phyloP scores from a whole-genome alignment of 2,329 filamentous ascomycete species.

The Beauveria rudraprayagi region DNA sequence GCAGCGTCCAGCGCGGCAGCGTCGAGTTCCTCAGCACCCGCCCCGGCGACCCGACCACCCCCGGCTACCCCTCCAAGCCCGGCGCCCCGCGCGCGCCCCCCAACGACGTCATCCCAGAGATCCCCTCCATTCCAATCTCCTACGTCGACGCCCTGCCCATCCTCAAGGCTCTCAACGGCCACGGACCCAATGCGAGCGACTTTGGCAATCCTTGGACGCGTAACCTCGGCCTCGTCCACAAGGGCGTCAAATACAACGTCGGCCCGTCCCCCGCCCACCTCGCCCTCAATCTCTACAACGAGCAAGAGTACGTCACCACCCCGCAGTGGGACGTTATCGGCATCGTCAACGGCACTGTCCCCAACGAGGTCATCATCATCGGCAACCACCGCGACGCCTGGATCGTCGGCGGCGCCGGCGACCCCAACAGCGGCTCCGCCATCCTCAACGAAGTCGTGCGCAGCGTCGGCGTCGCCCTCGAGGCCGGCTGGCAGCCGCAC shows the following conservation, averaged over 20 bases:
- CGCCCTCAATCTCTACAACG: slow-evolving; percentile 64
- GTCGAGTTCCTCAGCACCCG: slow-evolving; percentile 67
- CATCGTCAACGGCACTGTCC: slow-evolving; percentile 77
- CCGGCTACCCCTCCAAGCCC: slow-evolving; percentile 87
- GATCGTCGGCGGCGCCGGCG: slow-evolving; percentile 76
- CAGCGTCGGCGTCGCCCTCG: slow-evolving; percentile 62
- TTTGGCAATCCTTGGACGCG: slow-evolving; percentile 65
- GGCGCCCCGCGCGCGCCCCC: slow-evolving; percentile 70
- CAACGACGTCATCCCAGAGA: slow-evolving; percentile 64
- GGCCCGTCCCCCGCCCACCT: slow-evolving; percentile 70
- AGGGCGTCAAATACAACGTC: slow-evolving; percentile 77
- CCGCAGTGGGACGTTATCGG: slow-evolving; percentile 90
- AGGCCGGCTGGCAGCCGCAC: slow-evolving; percentile 52
- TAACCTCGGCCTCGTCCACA: slow-evolving; percentile 65
- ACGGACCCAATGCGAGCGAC: slow-evolving; percentile 69
- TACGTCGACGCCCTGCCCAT: slow-evolving; percentile 81
- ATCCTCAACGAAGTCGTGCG: slow-evolving; percentile 71
- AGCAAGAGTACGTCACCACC: slow-evolving; percentile 75
- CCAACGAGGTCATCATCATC: slow-evolving; percentile 78
- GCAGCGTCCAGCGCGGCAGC: slow-evolving; percentile 83
- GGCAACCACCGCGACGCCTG: slow-evolving; percentile 92
- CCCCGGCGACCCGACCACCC: slow-evolving; percentile 77
- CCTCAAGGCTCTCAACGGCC: slow-evolving; percentile 81
- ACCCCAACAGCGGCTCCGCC: slow-evolving; percentile 77
- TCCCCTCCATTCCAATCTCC: slow-evolving; percentile 87